Conservation (phyloP, 345 rosid genomes). For the Salix brachista region DNA sequence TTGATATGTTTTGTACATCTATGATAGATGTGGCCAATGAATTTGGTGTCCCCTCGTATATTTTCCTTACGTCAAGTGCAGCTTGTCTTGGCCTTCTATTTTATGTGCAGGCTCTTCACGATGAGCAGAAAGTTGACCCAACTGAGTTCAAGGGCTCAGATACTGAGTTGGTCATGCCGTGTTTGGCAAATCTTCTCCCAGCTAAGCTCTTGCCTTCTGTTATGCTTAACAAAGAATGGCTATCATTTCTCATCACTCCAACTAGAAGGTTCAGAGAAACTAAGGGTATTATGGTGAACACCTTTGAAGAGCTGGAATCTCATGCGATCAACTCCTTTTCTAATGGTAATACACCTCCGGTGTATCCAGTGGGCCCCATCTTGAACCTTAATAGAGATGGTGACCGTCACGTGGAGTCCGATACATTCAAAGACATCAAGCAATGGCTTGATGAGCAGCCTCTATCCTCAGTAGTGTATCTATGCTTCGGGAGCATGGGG, state of each 20-base stretch:
- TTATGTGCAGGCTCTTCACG: no score
- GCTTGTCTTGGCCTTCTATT: no score
- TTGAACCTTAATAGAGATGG: background rate
- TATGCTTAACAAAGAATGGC: background rate
- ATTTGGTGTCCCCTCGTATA: no score
- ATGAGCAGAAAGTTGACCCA: no score
- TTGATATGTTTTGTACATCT: no score
- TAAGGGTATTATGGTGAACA: conserved; percentile 7
- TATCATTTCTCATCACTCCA: background rate
- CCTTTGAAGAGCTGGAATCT: conserved; percentile 10
- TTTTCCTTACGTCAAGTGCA: no score
- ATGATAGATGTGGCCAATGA: no score
- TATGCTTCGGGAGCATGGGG: conserved; percentile 24
- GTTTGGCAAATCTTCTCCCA: background rate
- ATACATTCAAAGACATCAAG: background rate
- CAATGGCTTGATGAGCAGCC: conserved; percentile 21
- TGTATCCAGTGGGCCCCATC: conserved; percentile 8
- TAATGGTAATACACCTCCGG: background rate
- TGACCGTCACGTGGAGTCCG: no score
- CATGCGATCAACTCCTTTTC: background rate
- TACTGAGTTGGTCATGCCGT: no score
- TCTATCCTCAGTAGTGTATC: conserved; percentile 6
- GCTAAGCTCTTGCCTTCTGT: background rate
- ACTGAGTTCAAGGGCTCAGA: no score
- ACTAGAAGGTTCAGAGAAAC: background rate